phyloP scores from a whole-genome alignment of 2,329 filamentous ascomycete genomes.

The Talaromyces sp. region DNA sequence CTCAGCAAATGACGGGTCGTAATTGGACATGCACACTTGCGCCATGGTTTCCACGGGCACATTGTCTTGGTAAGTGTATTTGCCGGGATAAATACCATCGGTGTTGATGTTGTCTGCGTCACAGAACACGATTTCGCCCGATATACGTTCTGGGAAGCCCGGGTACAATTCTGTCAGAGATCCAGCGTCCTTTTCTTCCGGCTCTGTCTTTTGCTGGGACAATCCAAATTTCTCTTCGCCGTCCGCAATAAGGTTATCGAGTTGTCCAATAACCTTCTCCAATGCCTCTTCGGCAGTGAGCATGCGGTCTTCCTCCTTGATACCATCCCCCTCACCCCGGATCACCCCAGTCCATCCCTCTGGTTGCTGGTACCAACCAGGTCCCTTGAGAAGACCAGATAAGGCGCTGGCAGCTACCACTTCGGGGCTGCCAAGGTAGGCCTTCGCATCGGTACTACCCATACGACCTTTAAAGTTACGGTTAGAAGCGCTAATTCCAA shows the following conservation, averaged over 20 bases:
- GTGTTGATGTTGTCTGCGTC: conserved; percentile 88
- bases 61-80: conserved; percentile 88
- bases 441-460: conserved; percentile 74
- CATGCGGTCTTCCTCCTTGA: conserved; percentile 61
- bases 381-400: conserved; percentile 53
- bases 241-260: conserved; percentile 59
- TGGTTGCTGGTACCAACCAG: conserved; percentile 73
- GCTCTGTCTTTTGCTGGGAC: conserved; percentile 16
- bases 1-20: conserved; percentile 56
- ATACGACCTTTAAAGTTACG: conserved; percentile 90
- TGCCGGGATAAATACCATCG: conserved; percentile 86
- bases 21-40: conserved; percentile 89
- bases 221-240: conserved; percentile 48
- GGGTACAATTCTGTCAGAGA: conserved; percentile 67
- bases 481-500: conserved; percentile 79
- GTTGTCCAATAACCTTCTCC: conserved; percentile 66
- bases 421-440: conserved; percentile 84
- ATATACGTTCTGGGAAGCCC: conserved; percentile 79
- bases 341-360: conserved; percentile 60
- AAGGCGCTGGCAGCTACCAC: conserved; percentile 88
- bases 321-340: conserved; percentile 68
- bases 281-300: conserved; percentile 66
- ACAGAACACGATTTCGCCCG: conserved; percentile 83
- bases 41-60: conserved; percentile 77
- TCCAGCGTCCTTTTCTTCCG: conserved; percentile 19